Conservation (phyloP, 805 yeast species). For the Geotrichum ghanense region DNA sequence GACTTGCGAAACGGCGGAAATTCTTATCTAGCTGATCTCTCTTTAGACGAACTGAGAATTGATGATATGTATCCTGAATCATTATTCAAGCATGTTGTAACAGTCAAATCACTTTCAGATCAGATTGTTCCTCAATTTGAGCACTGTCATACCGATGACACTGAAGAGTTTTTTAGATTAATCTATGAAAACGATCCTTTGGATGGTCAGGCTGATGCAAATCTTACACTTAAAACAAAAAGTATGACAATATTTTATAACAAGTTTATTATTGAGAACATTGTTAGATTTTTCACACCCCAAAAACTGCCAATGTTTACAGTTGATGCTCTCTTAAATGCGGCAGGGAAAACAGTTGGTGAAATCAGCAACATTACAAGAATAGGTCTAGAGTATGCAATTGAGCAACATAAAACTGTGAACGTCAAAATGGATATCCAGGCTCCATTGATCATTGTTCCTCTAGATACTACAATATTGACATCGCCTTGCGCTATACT, state of each 20-base stretch:
- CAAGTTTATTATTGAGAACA: conserved; percentile 67
- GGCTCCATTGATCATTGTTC: conserved; percentile 87
- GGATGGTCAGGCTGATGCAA: conserved; percentile 74
- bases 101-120: conserved; percentile 33
- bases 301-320: conserved; percentile 80
- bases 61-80: conserved; percentile 78
- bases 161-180: conserved; percentile 48
- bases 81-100: conserved; percentile 73
- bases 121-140: conserved; percentile 8
- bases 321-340: conserved; percentile 79
- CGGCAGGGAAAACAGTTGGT: conserved; percentile 91
- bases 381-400: conserved; percentile 82
- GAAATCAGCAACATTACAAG: conserved; percentile 84
- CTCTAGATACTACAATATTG: conserved; percentile 68
- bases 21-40: conserved; percentile 60
- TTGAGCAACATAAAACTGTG: conserved; percentile 88
- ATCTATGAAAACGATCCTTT: conserved; percentile 80
- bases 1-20: conserved; percentile 37
- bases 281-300: conserved; percentile 70
- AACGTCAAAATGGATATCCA: conserved; percentile 80
- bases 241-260: conserved; percentile 89
- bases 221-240: conserved; percentile 56
- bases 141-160: neutral
- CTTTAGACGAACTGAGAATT: conserved; percentile 68
- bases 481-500: conserved; percentile 80